Conservation (phyloP, 2,329 filamentous ascomycete species). For the Incumbomyces lentus region DNA sequence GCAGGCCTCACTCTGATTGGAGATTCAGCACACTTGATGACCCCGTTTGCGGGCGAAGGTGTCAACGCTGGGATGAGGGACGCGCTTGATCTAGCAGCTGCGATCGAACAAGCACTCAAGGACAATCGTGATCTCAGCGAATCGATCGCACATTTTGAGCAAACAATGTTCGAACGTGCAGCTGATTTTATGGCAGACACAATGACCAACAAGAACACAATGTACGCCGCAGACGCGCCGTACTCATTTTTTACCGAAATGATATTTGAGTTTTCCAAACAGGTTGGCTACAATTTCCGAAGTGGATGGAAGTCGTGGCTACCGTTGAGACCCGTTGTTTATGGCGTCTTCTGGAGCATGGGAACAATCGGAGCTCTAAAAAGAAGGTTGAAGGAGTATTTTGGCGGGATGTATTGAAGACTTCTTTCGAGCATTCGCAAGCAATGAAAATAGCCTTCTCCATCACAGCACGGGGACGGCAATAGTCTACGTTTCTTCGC, state of each 20-base stretch:
- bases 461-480: too few relatives aligned
- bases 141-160: constrained; percentile 20
- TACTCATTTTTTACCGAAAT: constrained; percentile 10
- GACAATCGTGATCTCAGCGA: constrained; percentile 13
- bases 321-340: constrained; percentile 6
- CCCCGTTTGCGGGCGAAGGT: constrained; percentile 25
- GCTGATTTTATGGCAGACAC: constrained; percentile 19
- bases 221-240: constrained; percentile 21
- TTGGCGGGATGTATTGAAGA: too few relatives aligned
- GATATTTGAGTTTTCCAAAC: constrained; percentile 8
- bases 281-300: constrained; percentile 11
- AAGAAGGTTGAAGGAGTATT: neutral
- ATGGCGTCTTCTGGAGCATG: neutral
- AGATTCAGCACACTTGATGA: constrained; percentile 24
- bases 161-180: constrained; percentile 21
- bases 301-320: constrained; percentile 12
- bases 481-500: too few relatives aligned
- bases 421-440: too few relatives aligned
- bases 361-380: constrained; percentile 1
- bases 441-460: too few relatives aligned
- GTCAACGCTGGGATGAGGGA: constrained; percentile 26
- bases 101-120: constrained; percentile 15
- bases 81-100: constrained; percentile 19
- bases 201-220: constrained; percentile 17
- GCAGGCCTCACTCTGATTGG: constrained; percentile 23